A percentile compares a stretch with the other conserved stretches of the same genome.
Evolutionary conservation across 352 stramenopile species (phyloP).

Genomic region (Phytophthora multivora): DNA sequence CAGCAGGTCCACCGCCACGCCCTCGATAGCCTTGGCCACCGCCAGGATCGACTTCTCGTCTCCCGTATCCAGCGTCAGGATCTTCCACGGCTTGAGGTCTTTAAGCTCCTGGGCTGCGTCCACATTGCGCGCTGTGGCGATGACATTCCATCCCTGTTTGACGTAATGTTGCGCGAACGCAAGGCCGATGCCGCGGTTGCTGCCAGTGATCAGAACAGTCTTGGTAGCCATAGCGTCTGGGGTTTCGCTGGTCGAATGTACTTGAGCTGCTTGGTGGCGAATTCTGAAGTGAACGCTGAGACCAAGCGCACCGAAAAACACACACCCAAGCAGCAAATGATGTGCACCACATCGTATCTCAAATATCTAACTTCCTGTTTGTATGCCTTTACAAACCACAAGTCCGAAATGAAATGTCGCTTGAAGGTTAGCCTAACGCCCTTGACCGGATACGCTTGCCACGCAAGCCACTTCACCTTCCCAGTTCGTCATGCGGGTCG

Average conservation of each 20-base stretch:
- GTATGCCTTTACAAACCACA: background rate
- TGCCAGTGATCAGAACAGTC: constrained; percentile 57
- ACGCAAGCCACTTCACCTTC: constrained; percentile 22
- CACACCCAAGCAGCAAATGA: background rate
- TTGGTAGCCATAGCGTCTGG: constrained; percentile 22
- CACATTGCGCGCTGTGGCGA: constrained; percentile 48
- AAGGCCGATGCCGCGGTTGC: constrained; percentile 56
- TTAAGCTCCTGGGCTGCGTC: constrained; percentile 36
- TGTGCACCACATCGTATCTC: constrained; percentile 3
- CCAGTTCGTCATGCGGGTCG: constrained; percentile 18
- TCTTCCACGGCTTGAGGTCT: constrained; percentile 43
- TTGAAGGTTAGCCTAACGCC: constrained; percentile 2
- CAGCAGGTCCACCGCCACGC: constrained; percentile 58
- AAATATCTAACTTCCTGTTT: background rate
- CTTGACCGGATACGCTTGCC: constrained; percentile 26
- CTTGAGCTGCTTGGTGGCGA: background rate
- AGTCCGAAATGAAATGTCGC: background rate
- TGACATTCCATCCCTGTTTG: constrained; percentile 51
- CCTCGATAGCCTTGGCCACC: constrained; percentile 43
- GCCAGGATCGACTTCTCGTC: constrained; percentile 58
- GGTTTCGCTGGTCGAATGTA: constrained; percentile 7
- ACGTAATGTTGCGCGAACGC: constrained; percentile 49
- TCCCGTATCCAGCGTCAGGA: constrained; percentile 55
- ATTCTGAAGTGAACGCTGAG: constrained; percentile 3
- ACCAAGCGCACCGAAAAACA: constrained; percentile 1